phyloP scores from a whole-genome alignment of 1,284 basidiomycete genomes.

The Pisolithus thermaeus region DNA sequence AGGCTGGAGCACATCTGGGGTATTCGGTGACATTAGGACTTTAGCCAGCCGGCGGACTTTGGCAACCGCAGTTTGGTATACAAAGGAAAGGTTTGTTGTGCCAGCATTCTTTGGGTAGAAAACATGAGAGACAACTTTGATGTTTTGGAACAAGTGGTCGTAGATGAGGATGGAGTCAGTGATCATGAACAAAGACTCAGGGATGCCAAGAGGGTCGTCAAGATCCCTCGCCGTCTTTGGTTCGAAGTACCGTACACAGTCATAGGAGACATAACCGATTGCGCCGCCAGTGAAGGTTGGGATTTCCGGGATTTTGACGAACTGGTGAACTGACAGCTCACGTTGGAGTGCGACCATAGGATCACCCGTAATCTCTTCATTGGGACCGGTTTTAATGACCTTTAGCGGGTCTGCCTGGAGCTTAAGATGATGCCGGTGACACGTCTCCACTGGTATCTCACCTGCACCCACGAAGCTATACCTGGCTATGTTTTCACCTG shows the following conservation, averaged over 20 bases:
- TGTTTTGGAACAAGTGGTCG: constrained; percentile 93
- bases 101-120: constrained; percentile 71
- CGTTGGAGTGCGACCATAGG: constrained; percentile 82
- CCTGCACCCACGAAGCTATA: constrained; percentile 97
- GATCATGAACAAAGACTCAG: constrained; percentile 96
- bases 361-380: constrained; percentile 81
- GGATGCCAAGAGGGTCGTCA: constrained; percentile 76
- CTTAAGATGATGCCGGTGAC: background rate
- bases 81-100: constrained; percentile 61
- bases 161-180: constrained; percentile 93
- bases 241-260: constrained; percentile 96
- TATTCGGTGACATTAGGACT: constrained; percentile 51
- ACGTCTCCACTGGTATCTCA: constrained; percentile 32
- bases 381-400: constrained; percentile 84
- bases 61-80: constrained; percentile 77
- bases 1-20: constrained; percentile 61
- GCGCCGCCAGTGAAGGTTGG: constrained; percentile 97
- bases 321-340: constrained; percentile 84
- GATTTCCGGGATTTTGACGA: constrained; percentile 86
- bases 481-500: constrained; percentile 86
- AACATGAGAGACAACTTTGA: constrained; percentile 96
- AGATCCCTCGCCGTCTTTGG: constrained; percentile 78
- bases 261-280: constrained; percentile 96
- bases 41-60: constrained; percentile 76
- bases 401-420: constrained; percentile 77